phyloP scores from a whole-genome alignment of 257 asterid genomes.

The Solanum sejunctum region DNA sequence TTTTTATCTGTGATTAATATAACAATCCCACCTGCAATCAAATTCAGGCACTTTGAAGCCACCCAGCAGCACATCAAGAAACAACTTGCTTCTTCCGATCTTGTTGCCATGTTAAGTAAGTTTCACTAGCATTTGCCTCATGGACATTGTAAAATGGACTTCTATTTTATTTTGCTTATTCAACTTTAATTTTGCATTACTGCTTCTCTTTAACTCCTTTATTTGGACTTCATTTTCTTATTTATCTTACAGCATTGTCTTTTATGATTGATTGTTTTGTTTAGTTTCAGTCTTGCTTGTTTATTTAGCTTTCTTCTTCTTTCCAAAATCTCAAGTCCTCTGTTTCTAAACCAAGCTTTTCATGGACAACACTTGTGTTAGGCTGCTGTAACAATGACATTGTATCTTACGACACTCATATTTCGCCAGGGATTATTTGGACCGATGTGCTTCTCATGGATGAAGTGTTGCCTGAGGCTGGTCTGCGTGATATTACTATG shows the following conservation, averaged over 20 bases:
- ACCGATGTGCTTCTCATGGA: slow-evolving; percentile 74
- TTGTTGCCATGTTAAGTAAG: slow-evolving; percentile 69
- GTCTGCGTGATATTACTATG: slow-evolving; percentile 45
- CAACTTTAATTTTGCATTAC: background rate
- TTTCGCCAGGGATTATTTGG: slow-evolving; percentile 64
- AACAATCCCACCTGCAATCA: background rate
- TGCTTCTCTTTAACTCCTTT: background rate
- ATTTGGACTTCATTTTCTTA: background rate
- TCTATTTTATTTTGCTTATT: background rate
- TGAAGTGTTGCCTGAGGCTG: slow-evolving; percentile 90
- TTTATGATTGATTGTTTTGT: background rate
- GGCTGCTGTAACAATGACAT: background rate
- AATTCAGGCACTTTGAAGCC: slow-evolving; percentile 77
- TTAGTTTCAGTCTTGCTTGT: background rate
- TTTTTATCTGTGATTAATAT: background rate
- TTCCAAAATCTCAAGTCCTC: background rate
- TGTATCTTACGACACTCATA: background rate
- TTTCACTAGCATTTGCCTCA: slow-evolving; percentile 7
- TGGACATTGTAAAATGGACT: background rate
- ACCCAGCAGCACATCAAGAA: slow-evolving; percentile 48
- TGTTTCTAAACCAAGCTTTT: background rate
- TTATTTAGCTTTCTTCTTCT: background rate
- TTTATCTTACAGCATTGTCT: background rate
- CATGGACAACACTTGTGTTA: background rate
- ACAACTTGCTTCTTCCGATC: slow-evolving; percentile 45